phyloP scores from a whole-genome alignment of 768 basidiomycete species.

The Kwoniella shandongensis region DNA sequence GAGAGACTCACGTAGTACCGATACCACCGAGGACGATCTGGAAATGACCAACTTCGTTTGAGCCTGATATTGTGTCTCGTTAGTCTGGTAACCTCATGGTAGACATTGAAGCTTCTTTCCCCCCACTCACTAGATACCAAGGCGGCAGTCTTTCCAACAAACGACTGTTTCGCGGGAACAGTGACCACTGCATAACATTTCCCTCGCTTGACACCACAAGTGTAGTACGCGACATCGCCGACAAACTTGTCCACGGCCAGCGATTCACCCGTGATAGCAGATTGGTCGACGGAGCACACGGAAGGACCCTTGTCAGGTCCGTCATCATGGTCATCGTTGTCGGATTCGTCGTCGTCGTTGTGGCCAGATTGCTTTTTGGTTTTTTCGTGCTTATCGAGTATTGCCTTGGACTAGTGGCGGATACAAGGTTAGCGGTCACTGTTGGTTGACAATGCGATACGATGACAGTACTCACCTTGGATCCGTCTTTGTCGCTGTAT shows the following conservation, averaged over 20 bases:
- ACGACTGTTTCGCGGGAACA: slow-evolving; percentile 55
- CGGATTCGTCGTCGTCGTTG: slow-evolving; percentile 32
- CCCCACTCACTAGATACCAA: slow-evolving; percentile 55
- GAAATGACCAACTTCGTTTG: slow-evolving; percentile 58
- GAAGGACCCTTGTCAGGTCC: slow-evolving; percentile 56
- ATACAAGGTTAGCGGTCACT: background rate
- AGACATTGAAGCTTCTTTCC: too few relatives aligned
- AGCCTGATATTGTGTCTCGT: too few relatives aligned
- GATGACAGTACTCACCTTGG: slow-evolving; percentile 31
- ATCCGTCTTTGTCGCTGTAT: slow-evolving; percentile 55
- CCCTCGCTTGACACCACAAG: slow-evolving; percentile 50
- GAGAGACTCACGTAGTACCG: slow-evolving; percentile 50
- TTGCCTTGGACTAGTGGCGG: slow-evolving; percentile 43
- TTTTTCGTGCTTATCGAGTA: slow-evolving; percentile 43
- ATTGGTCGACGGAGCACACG: slow-evolving; percentile 57
- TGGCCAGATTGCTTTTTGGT: slow-evolving; percentile 26
- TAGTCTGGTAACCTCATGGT: too few relatives aligned
- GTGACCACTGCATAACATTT: slow-evolving; percentile 54
- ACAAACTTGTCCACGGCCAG: slow-evolving; percentile 59
- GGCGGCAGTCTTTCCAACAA: slow-evolving; percentile 58
- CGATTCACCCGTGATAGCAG: slow-evolving; percentile 59
- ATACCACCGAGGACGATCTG: slow-evolving; percentile 57
- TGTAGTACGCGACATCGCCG: slow-evolving; percentile 57
- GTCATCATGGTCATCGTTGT: slow-evolving; percentile 50
- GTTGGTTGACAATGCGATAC: too few relatives aligned